phyloP scores from a whole-genome alignment of 1,139 yeast species.

The Saccharomyces hybrid region DNA sequence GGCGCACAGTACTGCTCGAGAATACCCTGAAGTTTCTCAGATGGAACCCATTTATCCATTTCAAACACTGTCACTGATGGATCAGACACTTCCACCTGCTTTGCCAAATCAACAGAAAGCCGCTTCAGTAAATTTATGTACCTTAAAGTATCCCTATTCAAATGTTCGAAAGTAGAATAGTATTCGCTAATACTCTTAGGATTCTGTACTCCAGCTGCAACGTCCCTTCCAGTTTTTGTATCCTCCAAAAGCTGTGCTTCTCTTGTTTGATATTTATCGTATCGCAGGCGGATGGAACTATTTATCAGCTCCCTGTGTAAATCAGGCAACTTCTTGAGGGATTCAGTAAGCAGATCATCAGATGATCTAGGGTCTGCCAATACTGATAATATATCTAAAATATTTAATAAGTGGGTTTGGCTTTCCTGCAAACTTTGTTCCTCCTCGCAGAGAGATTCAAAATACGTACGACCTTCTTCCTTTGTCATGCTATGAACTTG shows the following conservation, averaged over 20 bases:
- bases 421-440: conserved; percentile 21
- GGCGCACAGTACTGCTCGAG: conserved; percentile 18
- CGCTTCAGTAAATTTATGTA: conserved; percentile 24
- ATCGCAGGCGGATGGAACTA: conserved; percentile 17
- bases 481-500: background rate
- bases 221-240: conserved; percentile 1
- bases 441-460: conserved; percentile 26
- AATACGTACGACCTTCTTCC: conserved; percentile 9
- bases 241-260: conserved; percentile 14
- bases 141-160: conserved; percentile 18
- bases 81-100: conserved; percentile 22
- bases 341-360: conserved; percentile 12
- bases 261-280: conserved; percentile 16
- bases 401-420: conserved; percentile 13
- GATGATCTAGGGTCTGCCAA: conserved; percentile 12
- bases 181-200: conserved; percentile 11
- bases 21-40: conserved; percentile 16
- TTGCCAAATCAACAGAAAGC: conserved; percentile 23
- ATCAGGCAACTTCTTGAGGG: conserved; percentile 10
- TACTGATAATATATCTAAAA: conserved; percentile 12
- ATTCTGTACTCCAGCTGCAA: conserved; percentile 5
- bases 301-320: conserved; percentile 10
- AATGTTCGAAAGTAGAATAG: conserved; percentile 12
- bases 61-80: conserved; percentile 15
- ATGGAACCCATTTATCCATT: conserved; percentile 22